phyloP scores from a whole-genome alignment of 805 yeast genomes.

The Scheffersomyces lignosus region DNA sequence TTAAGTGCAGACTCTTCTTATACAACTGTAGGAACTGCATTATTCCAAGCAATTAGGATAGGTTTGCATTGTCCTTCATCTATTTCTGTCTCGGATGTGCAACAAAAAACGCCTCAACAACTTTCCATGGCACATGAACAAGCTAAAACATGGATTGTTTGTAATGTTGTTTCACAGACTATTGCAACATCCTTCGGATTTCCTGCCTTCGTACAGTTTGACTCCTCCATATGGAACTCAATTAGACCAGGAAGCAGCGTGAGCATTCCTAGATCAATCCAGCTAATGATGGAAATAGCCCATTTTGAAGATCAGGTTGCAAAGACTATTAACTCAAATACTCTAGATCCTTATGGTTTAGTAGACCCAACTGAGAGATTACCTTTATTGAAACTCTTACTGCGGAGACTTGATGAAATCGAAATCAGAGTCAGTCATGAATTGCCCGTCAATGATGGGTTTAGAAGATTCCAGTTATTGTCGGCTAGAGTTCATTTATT shows the following conservation, averaged over 20 bases:
- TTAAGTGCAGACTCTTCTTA: slow-evolving; percentile 94
- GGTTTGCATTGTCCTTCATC: slow-evolving; percentile 72
- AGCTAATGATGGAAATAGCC: slow-evolving; percentile 79
- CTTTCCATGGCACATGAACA: slow-evolving; percentile 66
- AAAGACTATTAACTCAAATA: slow-evolving; percentile 69
- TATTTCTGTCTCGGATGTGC: background rate
- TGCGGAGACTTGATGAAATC: slow-evolving; percentile 72
- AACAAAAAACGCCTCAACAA: slow-evolving; percentile 26
- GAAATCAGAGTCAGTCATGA: slow-evolving; percentile 54
- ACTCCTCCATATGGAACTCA: slow-evolving; percentile 60
- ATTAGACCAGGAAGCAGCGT: slow-evolving; percentile 47
- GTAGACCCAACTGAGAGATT: slow-evolving; percentile 69
- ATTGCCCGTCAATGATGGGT: slow-evolving; percentile 54
- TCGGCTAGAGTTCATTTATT: slow-evolving; percentile 80
- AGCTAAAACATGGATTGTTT: slow-evolving; percentile 87
- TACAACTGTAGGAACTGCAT: slow-evolving; percentile 91
- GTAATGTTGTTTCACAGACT: slow-evolving; percentile 86
- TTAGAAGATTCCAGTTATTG: slow-evolving; percentile 65
- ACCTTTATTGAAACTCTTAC: slow-evolving; percentile 69
- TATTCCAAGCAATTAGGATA: slow-evolving; percentile 88
- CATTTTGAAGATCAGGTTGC: slow-evolving; percentile 85
- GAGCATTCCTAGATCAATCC: slow-evolving; percentile 57
- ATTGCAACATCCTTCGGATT: slow-evolving; percentile 93
- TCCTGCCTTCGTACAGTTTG: slow-evolving; percentile 89
- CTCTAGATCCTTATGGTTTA: slow-evolving; percentile 63